Percentiles rank a stretch among this genome's conserved stretches.
phyloP scores from a whole-genome alignment of 306 rosid genomes.

The Cucumis hystrix region DNA sequence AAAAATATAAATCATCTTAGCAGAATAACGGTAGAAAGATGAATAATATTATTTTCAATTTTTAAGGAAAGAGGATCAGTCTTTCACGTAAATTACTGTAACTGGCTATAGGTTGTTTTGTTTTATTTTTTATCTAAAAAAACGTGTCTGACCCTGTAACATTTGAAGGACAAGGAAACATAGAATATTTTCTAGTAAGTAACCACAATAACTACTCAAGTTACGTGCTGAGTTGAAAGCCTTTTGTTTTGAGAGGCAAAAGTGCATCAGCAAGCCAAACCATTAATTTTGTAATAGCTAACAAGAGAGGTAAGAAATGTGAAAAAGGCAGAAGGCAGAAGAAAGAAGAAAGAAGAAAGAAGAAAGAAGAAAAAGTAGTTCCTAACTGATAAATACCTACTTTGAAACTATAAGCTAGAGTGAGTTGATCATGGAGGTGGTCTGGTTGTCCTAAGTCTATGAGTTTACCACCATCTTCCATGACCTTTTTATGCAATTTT shows the following conservation, averaged over 20 bases:
- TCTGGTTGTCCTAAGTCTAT: background rate
- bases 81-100: background rate
- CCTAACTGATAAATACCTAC: background rate
- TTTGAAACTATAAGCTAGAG: background rate
- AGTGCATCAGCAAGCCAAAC: background rate
- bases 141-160: too few relatives aligned
- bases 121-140: too few relatives aligned
- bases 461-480: background rate
- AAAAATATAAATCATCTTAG: background rate
- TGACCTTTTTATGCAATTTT: background rate
- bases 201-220: background rate
- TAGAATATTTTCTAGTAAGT: too few relatives aligned
- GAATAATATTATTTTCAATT: background rate
- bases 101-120: background rate
- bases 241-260: background rate
- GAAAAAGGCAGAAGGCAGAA: background rate
- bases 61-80: background rate
- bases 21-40: background rate
- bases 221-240: background rate
- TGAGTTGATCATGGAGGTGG: background rate
- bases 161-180: too few relatives aligned
- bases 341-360: background rate
- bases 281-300: background rate
- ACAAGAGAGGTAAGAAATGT: background rate
- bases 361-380: background rate